These are phyloP conservation scores for Mesostigma viride DNA, from an alignment of 139 green algal genomes.

Conservation along the genomic window DNA sequence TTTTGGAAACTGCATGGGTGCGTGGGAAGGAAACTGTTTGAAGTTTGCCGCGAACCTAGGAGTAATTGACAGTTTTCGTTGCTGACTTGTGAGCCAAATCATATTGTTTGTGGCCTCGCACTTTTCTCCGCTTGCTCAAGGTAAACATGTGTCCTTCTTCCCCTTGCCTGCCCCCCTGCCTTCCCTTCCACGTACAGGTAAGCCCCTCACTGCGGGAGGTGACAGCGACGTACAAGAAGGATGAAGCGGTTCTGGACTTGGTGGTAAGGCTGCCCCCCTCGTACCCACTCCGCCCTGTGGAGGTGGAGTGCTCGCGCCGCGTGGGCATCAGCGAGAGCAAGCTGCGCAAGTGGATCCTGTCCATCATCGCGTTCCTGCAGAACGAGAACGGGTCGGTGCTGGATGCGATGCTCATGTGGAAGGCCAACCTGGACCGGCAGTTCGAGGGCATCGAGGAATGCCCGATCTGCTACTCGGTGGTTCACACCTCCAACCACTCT, in stretches of 20 bases:
- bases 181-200: too few species aligned
- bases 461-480: slow-evolving; percentile 90
- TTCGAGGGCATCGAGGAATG: slow-evolving; percentile 83
- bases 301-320: slow-evolving; percentile 35
- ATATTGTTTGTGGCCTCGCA: too few species aligned
- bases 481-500: slow-evolving; percentile 64
- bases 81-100: too few species aligned
- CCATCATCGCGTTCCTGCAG: slow-evolving; percentile 70
- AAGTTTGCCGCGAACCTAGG: too few species aligned
- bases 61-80: too few species aligned
- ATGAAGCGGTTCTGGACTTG: slow-evolving; percentile 71
- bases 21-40: too few species aligned
- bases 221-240: slow-evolving; percentile 67
- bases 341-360: slow-evolving; percentile 90
- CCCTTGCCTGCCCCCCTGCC: too few species aligned
- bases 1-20: too few species aligned
- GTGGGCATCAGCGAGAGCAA: slow-evolving; percentile 65
- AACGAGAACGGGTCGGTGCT: slow-evolving; percentile 60
- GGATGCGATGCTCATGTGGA: slow-evolving; percentile 73
- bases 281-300: slow-evolving; percentile 61
- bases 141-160: too few species aligned
- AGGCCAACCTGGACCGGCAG: slow-evolving; percentile 59
- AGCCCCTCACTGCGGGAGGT: slow-evolving; percentile 51
- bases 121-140: too few species aligned
- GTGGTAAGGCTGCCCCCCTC: slow-evolving; percentile 60